Base-by-base conservation (phyloP, 345 rosid genomes). In the Eucalyptus pauciflora region DNA sequence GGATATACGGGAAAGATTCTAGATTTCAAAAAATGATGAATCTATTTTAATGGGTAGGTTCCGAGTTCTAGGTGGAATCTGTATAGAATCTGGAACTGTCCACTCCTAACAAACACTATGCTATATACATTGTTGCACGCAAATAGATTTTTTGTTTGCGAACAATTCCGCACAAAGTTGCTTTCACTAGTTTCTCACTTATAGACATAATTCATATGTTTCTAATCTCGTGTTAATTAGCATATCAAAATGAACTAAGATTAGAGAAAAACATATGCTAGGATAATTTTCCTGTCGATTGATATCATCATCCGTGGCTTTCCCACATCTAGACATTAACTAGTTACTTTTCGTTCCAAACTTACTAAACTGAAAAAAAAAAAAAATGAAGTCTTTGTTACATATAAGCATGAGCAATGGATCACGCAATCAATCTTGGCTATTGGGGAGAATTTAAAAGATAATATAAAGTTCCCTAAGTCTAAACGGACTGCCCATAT, bases 1-100 rank as follows among this genome's bases (percentile, higher is more conserved):
- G 25, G 5, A 2, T 52, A 52, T 9, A 8, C 8, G 5, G 0
- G 25, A 20, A 52, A 52, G 10, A 52, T 52, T 52, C 2, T 1
- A 18, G 10, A 52, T 52, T 52, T 20, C 0, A 20, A 52, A 52
- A 52, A 20, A 52, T 52, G 1, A 52, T 2, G 4, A 52, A 52
- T 20, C 10, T 52, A 7, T 52, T 52, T 3, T 52, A 52, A 52
- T 52, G 10, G 1, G 2, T 20, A 52, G 5, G 25, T 20, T 20
- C 0, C 25, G 18, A 4, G 25, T 52, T 52, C 8, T 52, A 52
- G 24, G 10, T 52, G 25, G 5, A 20, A 52, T 10, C 0, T 18
- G 1, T 17, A 51, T 17, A 22, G 7, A 52, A 52, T 20, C 1
- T 52, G 1, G 25, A 52, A 20, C 0, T 0, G 10, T 20, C 25